Evolutionary conservation across 208 protist genomes (phyloP).

Genomic region (Trichomonas vaginalis): DNA sequence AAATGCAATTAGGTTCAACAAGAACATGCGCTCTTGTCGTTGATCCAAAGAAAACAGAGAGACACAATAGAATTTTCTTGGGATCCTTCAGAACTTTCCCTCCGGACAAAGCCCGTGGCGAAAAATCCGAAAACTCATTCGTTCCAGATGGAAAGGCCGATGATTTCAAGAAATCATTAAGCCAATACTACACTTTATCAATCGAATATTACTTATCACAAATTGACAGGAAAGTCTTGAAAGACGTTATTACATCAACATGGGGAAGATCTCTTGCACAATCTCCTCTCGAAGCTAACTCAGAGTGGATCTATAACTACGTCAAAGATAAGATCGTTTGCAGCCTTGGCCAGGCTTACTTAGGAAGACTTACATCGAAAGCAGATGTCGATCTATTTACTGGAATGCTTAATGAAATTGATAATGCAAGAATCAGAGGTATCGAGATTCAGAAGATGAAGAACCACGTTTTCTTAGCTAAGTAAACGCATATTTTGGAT

Average conservation of each 20-base stretch:
- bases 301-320: background rate
- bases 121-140: background rate
- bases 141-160: background rate
- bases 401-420: background rate
- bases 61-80: background rate
- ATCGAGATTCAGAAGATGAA: background rate
- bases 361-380: background rate
- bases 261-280: background rate
- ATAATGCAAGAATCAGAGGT: background rate
- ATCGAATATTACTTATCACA: background rate
- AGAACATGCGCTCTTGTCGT: background rate
- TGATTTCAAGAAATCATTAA: background rate
- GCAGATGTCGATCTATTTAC: background rate
- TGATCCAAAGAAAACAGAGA: background rate
- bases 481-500: too few species aligned
- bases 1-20: background rate
- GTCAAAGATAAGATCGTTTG: background rate
- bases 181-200: background rate
- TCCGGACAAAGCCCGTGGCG: background rate
- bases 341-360: background rate
- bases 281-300: background rate
- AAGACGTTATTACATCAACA: background rate
- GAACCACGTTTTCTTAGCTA: background rate
- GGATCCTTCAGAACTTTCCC: background rate
- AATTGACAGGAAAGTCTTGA: background rate